A percentile compares a stretch with the other conserved stretches of the same genome.
phyloP scores from a whole-genome alignment of 2,329 filamentous ascomycete genomes.

The Triangularia setosa region DNA sequence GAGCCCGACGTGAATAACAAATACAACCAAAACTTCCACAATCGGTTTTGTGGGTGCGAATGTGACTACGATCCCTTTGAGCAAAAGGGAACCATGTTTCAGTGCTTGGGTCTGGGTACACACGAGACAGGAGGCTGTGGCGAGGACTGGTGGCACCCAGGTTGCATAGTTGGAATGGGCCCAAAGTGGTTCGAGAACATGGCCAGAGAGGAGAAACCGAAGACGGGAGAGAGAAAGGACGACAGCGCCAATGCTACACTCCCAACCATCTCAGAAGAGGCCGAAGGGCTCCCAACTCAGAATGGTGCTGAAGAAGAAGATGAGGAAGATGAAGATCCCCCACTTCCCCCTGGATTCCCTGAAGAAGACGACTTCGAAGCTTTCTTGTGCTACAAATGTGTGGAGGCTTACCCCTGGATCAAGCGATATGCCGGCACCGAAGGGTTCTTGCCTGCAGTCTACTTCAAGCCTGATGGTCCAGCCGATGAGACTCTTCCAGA shows the following conservation, averaged over 20 bases:
- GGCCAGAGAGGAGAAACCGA: constrained; percentile 30
- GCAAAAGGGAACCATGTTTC: constrained; percentile 97
- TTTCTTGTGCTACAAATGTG: constrained; percentile 91
- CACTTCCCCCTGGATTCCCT: constrained; percentile 81
- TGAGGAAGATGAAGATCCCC: constrained; percentile 50
- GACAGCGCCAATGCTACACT: constrained; percentile 31
- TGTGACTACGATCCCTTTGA: constrained; percentile 83
- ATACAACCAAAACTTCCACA: constrained; percentile 95
- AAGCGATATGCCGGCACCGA: constrained; percentile 76
- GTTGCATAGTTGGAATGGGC: constrained; percentile 79
- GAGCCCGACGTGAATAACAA: constrained; percentile 68
- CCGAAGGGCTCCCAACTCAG: constrained; percentile 33
- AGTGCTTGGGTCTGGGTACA: constrained; percentile 82
- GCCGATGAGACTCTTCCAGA: constrained; percentile 18
- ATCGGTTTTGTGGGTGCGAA: constrained; percentile 85
- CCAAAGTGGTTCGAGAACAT: constrained; percentile 65
- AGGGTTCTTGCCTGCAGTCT: constrained; percentile 76
- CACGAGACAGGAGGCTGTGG: constrained; percentile 83
- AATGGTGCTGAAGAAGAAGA: constrained; percentile 26
- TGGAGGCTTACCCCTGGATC: constrained; percentile 85
- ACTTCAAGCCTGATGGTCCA: constrained; percentile 34
- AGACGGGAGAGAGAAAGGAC: constrained; percentile 28
- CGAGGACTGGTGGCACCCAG: constrained; percentile 97
- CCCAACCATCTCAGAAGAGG: constrained; percentile 49
- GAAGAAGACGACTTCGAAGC: constrained; percentile 83